Conservation (phyloP, 176 grass and related monocot genomes). For the Avena insularis region DNA sequence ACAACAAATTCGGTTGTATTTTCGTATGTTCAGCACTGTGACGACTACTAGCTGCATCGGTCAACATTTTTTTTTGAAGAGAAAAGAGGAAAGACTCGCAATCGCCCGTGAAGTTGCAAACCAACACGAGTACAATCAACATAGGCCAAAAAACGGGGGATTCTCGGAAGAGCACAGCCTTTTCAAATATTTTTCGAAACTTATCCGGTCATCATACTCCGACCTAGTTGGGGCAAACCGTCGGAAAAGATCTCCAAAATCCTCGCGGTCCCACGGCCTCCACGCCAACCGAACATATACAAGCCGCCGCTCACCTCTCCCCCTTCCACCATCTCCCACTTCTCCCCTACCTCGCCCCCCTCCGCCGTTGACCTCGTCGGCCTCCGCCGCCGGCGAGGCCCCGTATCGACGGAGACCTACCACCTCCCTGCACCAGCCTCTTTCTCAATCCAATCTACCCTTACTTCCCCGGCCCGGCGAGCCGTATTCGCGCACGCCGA, state of each 20-base stretch:
- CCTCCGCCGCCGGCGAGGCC: constrained; percentile 32
- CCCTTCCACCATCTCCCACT: neutral
- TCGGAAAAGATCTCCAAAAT: constrained; percentile 46
- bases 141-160: neutral
- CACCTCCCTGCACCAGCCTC: neutral
- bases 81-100: too few species aligned
- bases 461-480: neutral
- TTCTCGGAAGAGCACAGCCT: neutral
- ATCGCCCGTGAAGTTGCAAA: neutral
- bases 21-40: neutral
- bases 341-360: constrained; percentile 16
- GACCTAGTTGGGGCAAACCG: constrained; percentile 27
- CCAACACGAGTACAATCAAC: neutral
- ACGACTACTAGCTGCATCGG: neutral
- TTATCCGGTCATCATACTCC: neutral
- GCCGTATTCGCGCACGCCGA: neutral
- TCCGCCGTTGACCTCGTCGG: constrained; percentile 33
- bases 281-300: constrained; percentile 37
- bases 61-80: neutral
- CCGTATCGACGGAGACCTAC: neutral
- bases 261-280: constrained; percentile 22
- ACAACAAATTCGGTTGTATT: neutral
- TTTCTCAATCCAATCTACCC: neutral
- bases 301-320: constrained; percentile 34
- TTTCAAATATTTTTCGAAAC: neutral